Base-by-base conservation (phyloP, 179 eudicot genomes). In the Silene vulgaris region DNA sequence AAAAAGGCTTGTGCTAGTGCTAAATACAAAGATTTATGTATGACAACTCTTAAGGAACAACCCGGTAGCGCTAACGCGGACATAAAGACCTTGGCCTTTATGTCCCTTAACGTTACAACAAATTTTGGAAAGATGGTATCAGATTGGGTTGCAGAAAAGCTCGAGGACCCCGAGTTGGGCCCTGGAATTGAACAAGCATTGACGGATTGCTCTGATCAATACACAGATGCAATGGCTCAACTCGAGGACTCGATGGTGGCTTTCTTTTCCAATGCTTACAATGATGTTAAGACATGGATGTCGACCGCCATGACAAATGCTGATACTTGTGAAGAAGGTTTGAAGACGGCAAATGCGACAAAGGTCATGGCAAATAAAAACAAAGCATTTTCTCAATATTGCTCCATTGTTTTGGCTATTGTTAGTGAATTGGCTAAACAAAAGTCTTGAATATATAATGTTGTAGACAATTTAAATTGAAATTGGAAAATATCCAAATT, bases 141-240 rank as follows among this genome's bases (percentile, higher is more conserved):
- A 0, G 72, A 26, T 21, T 74, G 73, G 74, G 26, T 81, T 4
- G 71, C 52, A 7, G 12, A 71, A 23, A 78, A 74, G 45, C 76
- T 70, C 0, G 81, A 81, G 4, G 73, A 70, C 40, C 26, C 64
- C 0, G 76, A 78, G 1, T 26, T 81, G 45, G 73, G 81, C 0
- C 70, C 76, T 0, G 50, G 71, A 5, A 40, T 78, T 1, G 81
- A 81, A 13, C 81, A 81, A 19, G 84, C 79, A 1, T 57, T 78
- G 26, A 78, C 73, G 0, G 84, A 81, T 32, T 81, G 84, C 21
- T 16, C 35, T 0, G 84, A 81, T 1, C 84, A 81, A 8, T 81
- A 81, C 81, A 74, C 45, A 0, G 81, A 81, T 65, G 84, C 84
- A 9, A 66, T 74, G 76, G 84, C 81, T 11, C 81, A 81, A 57